Base-by-base conservation (phyloP, 1,284 basidiomycete genomes). In the Xerocomus minutiporus region DNA sequence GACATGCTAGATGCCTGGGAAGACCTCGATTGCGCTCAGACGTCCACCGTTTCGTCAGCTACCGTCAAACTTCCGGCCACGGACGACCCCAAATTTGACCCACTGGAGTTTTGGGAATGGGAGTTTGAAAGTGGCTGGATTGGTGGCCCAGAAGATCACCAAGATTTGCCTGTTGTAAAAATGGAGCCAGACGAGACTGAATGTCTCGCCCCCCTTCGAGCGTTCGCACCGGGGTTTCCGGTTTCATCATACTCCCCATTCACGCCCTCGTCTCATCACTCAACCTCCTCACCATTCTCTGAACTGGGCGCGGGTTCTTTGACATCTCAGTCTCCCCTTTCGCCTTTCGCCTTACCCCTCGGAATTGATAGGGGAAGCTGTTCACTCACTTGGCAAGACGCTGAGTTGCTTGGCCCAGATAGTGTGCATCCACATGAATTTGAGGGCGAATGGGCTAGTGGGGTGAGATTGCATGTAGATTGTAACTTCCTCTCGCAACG, bases 1-100 rank as follows among this genome's bases (percentile, higher is more conserved):
- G 78, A 78, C 15, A 76, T 83, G 64, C 62, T 86, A 36, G 83
- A 84, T 52, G 78, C 78, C 17, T 87, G 84, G 83, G 85, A 86
- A 43, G 75, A 80, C 59, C 72, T 81, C 53, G 76, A 80, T 57
- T 71, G 70, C 36, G 61, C 65, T 7, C 61, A 61, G 31, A 56
- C 61, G 34, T 69, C 61, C 34, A 67, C 65, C 1, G 55, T 65
- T 1, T 70, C 67, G 17, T 59, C 64, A 32, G 56, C 62, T 17
- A 60, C 64, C 1, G 53, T 71, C 50, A 67, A 69, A 35, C 41
- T 70, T 41, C 65, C 67, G 23, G 41, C 66, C 63, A 62, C 69
- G 40, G 61, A 62, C 2, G 64, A 72, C 26, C 56, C 78, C 43
- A 78, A 79, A 58, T 59, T 69, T 25, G 79, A 83, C 57, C 63